These are phyloP conservation scores for Globisporangium yorkense DNA, from an alignment of 352 stramenopile genomes.

Conservation along the genomic window DNA sequence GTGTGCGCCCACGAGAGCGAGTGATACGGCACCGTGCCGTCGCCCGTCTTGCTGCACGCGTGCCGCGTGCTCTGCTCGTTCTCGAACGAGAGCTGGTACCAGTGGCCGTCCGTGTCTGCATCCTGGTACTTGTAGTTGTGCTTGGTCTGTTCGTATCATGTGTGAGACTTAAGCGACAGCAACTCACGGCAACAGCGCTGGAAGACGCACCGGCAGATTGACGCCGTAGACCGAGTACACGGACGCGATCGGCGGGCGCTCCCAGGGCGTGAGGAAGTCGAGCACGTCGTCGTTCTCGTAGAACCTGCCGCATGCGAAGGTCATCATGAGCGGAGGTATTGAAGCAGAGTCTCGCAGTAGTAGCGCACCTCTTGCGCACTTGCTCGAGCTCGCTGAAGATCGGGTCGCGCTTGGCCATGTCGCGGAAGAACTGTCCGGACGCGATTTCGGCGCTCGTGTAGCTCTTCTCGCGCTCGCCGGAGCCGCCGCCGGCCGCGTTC, in stretches of 20 bases:
- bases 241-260: slow-evolving; percentile 58
- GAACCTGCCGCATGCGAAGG: slow-evolving; percentile 23
- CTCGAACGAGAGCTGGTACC: slow-evolving; percentile 52
- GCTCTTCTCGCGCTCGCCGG: slow-evolving; percentile 25
- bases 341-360: too few relatives aligned
- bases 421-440: slow-evolving; percentile 59
- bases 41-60: slow-evolving; percentile 66
- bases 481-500: slow-evolving; percentile 2
- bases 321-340: too few relatives aligned
- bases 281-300: slow-evolving; percentile 65
- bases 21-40: slow-evolving; percentile 74
- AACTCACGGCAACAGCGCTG: background rate
- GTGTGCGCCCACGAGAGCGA: slow-evolving; percentile 75
- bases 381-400: slow-evolving; percentile 57
- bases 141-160: slow-evolving; percentile 32
- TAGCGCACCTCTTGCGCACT: slow-evolving; percentile 33
- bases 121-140: slow-evolving; percentile 70
- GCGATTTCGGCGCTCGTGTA: slow-evolving; percentile 69
- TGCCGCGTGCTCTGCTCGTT: slow-evolving; percentile 39
- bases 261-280: slow-evolving; percentile 49
- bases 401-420: slow-evolving; percentile 57
- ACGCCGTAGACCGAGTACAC: slow-evolving; percentile 79
- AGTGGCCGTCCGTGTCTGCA: slow-evolving; percentile 38
- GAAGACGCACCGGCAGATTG: slow-evolving; percentile 49
- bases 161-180: background rate